Evolutionary conservation across 768 basidiomycete genomes (phyloP).

Genomic region (Auricularia heimuer): DNA sequence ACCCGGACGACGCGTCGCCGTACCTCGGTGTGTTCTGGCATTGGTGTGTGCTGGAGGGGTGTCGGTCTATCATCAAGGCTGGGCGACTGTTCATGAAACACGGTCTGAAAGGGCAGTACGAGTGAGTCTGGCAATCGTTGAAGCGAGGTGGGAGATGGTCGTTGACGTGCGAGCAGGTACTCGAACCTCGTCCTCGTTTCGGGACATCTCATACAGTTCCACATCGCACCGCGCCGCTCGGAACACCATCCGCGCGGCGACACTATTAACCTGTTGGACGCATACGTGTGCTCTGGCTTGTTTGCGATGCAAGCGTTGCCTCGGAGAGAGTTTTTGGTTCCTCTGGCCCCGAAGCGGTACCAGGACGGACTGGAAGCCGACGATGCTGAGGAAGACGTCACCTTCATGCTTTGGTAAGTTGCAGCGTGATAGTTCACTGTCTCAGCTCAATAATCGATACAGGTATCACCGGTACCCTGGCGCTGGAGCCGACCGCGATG

Average conservation of each 20-base stretch:
- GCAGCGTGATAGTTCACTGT: background rate
- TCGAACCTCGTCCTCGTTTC: conserved; percentile 61
- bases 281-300: conserved; percentile 82
- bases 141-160: background rate
- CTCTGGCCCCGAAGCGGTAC: conserved; percentile 60
- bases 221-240: conserved; percentile 45
- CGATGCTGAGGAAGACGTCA: conserved; percentile 78
- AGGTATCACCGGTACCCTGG: conserved; percentile 13
- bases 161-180: conserved; percentile 37
- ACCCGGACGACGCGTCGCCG: conserved; percentile 44
- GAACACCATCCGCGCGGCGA: conserved; percentile 48
- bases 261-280: conserved; percentile 55
- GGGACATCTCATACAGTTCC: conserved; percentile 66
- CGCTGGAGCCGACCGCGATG: background rate
- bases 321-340: conserved; percentile 36
- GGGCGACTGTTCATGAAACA: conserved; percentile 66
- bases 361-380: conserved; percentile 83
- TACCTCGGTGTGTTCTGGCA: conserved; percentile 63
- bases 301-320: conserved; percentile 58
- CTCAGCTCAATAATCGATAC: conserved; percentile 14
- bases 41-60: conserved; percentile 79
- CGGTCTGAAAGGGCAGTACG: conserved; percentile 66
- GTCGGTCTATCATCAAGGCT: conserved; percentile 61
- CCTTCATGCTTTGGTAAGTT: conserved; percentile 70
- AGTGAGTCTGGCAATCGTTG: conserved; percentile 36